Percentiles rank a stretch among this genome's conserved stretches.
Conservation (phyloP, 2,329 filamentous ascomycete species). For the Cladosporium sp. region DNA sequence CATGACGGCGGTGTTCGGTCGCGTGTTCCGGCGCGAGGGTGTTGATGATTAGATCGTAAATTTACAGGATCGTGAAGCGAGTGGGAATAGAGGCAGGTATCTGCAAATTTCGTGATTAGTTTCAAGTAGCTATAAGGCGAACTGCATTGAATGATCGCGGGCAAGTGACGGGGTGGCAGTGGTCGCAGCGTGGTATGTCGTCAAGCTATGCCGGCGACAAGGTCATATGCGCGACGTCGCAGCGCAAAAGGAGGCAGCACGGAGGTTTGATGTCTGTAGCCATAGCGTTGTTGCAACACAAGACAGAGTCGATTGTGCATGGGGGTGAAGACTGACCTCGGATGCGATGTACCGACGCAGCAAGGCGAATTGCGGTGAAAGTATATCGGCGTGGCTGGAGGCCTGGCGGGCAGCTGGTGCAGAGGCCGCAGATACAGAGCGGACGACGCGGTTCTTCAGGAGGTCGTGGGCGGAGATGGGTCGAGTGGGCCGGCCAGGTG, state of each 20-base stretch:
- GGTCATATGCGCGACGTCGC: neutral
- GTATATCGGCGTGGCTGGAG: constrained; percentile 10
- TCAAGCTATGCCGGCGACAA: neutral
- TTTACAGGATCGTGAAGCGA: neutral
- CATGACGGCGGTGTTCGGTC: constrained; percentile 63
- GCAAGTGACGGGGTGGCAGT: neutral
- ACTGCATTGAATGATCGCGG: neutral
- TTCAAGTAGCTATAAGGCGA: neutral
- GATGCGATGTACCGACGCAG: constrained; percentile 5
- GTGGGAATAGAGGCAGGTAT: neutral
- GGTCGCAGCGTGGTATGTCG: neutral
- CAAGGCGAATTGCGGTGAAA: constrained; percentile 1
- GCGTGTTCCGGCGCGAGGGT: constrained; percentile 7
- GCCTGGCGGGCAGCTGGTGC: constrained; percentile 8
- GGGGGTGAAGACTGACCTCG: constrained; percentile 9
- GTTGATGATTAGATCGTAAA: neutral
- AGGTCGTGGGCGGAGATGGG: neutral
- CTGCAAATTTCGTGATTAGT: neutral
- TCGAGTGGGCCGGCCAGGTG: neutral
- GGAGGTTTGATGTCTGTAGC: neutral
- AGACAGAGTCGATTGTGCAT: neutral
- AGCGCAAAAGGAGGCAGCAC: neutral
- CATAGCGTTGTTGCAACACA: neutral
- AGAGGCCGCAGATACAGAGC: neutral
- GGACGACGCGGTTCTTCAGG: constrained; percentile 1